Evolutionary conservation across 495 filamentous ascomycete genomes (phyloP).

Genomic region (Penicillium coprophilum): DNA sequence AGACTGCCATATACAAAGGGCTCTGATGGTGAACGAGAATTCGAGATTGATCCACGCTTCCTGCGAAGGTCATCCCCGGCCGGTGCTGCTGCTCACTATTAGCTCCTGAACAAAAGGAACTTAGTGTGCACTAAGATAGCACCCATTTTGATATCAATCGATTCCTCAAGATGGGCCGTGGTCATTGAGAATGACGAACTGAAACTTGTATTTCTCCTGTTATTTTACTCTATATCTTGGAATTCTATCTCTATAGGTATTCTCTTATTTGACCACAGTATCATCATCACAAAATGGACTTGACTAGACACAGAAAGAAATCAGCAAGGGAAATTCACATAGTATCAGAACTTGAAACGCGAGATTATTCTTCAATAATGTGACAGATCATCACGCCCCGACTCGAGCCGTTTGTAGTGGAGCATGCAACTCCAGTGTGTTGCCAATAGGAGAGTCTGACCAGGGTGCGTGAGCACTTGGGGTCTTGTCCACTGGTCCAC

Average conservation of each 20-base stretch:
- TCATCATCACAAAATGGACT: background rate
- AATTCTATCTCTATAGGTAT: background rate
- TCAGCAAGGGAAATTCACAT: background rate
- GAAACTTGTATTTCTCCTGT: background rate
- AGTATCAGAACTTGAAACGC: background rate
- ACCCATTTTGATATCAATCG: too few relatives aligned
- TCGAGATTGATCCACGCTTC: too few relatives aligned
- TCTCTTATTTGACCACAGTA: background rate
- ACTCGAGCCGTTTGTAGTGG: conserved; percentile 15
- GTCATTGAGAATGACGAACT: too few relatives aligned
- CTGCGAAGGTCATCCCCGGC: too few relatives aligned
- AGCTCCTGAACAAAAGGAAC: too few relatives aligned
- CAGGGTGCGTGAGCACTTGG: conserved; percentile 1
- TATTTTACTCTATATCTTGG: too few relatives aligned
- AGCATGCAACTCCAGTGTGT: conserved; percentile 8
- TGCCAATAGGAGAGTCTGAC: conserved; percentile 11
- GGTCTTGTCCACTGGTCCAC: conserved; percentile 27
- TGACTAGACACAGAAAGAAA: background rate
- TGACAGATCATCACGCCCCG: background rate
- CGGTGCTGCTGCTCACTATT: too few relatives aligned
- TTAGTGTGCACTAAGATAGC: too few relatives aligned
- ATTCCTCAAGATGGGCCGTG: too few relatives aligned
- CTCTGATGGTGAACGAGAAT: too few relatives aligned
- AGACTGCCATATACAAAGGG: too few relatives aligned
- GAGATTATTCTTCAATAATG: too few relatives aligned